Conservation (phyloP, 108 stramenopile genomes). For the Cyclotella sp. region DNA sequence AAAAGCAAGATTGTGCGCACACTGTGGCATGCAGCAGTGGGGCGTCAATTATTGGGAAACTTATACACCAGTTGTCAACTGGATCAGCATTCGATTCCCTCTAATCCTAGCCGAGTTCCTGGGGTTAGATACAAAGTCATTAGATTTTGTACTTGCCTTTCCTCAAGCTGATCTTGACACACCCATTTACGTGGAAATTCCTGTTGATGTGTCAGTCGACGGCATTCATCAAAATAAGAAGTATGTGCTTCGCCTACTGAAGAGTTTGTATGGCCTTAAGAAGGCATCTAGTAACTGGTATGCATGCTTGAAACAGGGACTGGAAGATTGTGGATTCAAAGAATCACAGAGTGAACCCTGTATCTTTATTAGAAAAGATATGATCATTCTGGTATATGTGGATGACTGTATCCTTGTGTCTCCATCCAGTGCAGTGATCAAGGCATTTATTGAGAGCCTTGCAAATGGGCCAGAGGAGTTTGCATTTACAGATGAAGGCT, state of each 20-base stretch:
- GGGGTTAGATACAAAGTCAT: not conserved
- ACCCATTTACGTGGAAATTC: slow-evolving; percentile 32
- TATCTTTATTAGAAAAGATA: slow-evolving; percentile 20
- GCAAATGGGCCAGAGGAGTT: slow-evolving; percentile 23
- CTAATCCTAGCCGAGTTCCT: slow-evolving; percentile 11
- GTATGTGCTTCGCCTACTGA: slow-evolving; percentile 2
- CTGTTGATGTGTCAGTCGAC: slow-evolving; percentile 7
- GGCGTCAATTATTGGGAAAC: no score
- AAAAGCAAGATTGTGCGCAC: no score
- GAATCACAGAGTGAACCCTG: slow-evolving; percentile 14
- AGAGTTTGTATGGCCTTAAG: slow-evolving; percentile 29
- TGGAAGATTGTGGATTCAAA: slow-evolving; percentile 13
- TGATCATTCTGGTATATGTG: slow-evolving; percentile 25
- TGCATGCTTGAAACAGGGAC: slow-evolving; percentile 1
- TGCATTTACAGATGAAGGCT: no score
- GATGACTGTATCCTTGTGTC: slow-evolving; percentile 34
- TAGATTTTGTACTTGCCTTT: slow-evolving; percentile 43
- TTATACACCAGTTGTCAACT: slow-evolving; percentile 45
- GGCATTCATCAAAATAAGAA: not conserved
- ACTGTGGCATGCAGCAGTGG: no score
- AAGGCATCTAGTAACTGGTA: slow-evolving; percentile 17
- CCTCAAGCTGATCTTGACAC: slow-evolving; percentile 29
- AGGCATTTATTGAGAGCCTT: slow-evolving; percentile 6
- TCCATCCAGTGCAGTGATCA: not conserved
- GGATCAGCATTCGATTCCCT: slow-evolving; percentile 31